These are phyloP conservation scores for Cenococcum geophilum DNA, from an alignment of 495 filamentous ascomycete genomes.

Conservation along the genomic window DNA sequence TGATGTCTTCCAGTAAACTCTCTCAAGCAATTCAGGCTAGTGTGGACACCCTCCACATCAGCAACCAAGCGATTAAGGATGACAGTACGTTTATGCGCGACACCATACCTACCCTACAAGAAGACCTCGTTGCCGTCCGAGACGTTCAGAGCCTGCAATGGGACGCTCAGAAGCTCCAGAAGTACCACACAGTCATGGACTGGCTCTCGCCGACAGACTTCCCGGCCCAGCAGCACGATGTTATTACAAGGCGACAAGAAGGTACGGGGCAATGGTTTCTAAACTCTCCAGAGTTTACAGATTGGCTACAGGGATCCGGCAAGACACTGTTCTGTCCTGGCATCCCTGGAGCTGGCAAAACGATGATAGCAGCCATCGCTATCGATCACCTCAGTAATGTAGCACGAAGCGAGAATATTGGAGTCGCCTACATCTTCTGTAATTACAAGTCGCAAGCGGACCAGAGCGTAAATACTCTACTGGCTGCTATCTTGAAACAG, in stretches of 20 bases:
- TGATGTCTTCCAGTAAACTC: no score
- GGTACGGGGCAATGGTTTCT: constrained; percentile 43
- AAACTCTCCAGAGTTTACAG: constrained; percentile 33
- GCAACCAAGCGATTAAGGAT: no score
- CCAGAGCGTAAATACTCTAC: constrained; percentile 33
- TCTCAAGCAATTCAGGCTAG: no score
- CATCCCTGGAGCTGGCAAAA: constrained; percentile 34
- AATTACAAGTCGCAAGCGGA: constrained; percentile 36
- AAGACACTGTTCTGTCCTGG: constrained; percentile 39
- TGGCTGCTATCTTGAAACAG: constrained; percentile 41
- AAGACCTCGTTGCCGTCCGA: not conserved
- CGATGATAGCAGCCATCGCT: constrained; percentile 28
- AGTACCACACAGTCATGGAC: not conserved
- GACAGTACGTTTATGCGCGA: no score
- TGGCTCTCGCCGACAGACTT: constrained; percentile 22
- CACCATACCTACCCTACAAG: no score
- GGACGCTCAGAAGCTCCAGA: constrained; percentile 30
- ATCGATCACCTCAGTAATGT: constrained; percentile 30
- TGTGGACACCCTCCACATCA: no score
- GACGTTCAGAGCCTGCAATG: not conserved
- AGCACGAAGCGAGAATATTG: constrained; percentile 19
- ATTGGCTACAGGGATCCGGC: constrained; percentile 31
- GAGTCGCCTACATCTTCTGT: constrained; percentile 43
- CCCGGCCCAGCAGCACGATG: constrained; percentile 34
- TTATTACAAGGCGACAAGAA: constrained; percentile 31